Evolutionary conservation across 148 eudicot species (phyloP).

Genomic region (Rhododendron vialii): DNA sequence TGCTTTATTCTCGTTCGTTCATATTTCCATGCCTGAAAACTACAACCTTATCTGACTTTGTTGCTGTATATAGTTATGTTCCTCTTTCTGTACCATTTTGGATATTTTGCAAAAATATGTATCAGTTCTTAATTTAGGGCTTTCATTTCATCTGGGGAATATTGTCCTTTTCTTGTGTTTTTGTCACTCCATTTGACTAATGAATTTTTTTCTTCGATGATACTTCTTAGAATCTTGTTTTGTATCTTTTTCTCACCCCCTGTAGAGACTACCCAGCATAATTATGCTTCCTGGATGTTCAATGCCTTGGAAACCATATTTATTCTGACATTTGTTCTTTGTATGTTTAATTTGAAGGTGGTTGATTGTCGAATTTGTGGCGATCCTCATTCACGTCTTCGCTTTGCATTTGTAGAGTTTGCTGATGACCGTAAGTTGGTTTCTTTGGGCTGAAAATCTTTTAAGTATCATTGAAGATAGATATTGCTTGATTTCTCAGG

Average conservation of each 20-base stretch:
- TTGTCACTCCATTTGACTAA: neutral
- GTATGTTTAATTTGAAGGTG: constrained; percentile 13
- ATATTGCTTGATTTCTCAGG: constrained; percentile 4
- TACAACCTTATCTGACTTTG: neutral
- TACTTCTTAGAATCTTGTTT: neutral
- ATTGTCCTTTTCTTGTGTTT: neutral
- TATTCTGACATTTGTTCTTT: constrained; percentile 6
- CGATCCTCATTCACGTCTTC: constrained; percentile 92
- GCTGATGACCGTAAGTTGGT: constrained; percentile 72
- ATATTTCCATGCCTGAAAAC: neutral
- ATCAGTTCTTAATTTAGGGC: neutral
- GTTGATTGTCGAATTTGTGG: constrained; percentile 83
- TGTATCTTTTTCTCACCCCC: neutral
- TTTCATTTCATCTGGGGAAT: neutral
- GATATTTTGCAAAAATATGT: neutral
- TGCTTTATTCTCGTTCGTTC: neutral
- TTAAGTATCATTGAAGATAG: neutral
- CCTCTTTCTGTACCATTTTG: neutral
- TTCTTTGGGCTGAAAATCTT: neutral
- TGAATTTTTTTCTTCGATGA: neutral
- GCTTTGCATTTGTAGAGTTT: constrained; percentile 97
- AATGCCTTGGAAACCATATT: neutral
- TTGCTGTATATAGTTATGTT: constrained; percentile 1
- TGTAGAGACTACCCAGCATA: neutral
- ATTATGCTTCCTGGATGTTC: neutral